These are phyloP conservation scores for Pyrus pyrifolia DNA, from an alignment of 306 rosid species.

Conservation along the genomic window DNA sequence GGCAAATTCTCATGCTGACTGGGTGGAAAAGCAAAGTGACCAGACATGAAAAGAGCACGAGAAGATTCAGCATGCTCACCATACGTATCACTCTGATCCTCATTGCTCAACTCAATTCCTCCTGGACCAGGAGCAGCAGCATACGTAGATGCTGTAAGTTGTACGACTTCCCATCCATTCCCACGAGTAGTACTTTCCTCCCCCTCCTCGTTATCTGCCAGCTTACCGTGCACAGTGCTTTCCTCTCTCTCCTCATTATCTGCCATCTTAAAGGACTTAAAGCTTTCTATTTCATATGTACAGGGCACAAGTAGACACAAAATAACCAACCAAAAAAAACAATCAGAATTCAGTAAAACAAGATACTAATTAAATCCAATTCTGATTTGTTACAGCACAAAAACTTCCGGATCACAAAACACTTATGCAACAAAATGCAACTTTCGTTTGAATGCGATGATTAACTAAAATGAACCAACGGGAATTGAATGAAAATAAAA, in stretches of 20 bases:
- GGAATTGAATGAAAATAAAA: not conserved
- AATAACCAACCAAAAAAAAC: not conserved
- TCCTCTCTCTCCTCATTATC: constrained; percentile 63
- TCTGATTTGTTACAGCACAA: not conserved
- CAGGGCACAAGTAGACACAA: not conserved
- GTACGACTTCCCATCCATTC: constrained; percentile 93
- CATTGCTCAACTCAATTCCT: constrained; percentile 46
- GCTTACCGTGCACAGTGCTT: constrained; percentile 5
- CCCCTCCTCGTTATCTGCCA: constrained; percentile 39
- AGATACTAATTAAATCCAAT: not conserved
- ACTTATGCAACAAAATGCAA: not conserved
- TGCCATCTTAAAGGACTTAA: constrained; percentile 46
- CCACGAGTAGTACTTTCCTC: constrained; percentile 66
- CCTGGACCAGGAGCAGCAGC: constrained; percentile 78
- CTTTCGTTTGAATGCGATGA: not conserved
- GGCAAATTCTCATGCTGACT: constrained; percentile 79
- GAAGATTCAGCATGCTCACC: constrained; percentile 72
- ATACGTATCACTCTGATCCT: constrained; percentile 26
- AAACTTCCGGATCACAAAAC: not conserved
- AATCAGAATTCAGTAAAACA: not conserved
- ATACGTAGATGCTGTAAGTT: constrained; percentile 87
- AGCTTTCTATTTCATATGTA: not conserved
- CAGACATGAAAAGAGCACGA: constrained; percentile 69
- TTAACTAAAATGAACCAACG: not conserved
- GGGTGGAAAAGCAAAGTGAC: constrained; percentile 90